Evolutionary conservation across 371 early-diverging fungal genomes (phyloP), one percentile per base, ranked within the genome.

Genomic region (Racocetra persica): DNA sequence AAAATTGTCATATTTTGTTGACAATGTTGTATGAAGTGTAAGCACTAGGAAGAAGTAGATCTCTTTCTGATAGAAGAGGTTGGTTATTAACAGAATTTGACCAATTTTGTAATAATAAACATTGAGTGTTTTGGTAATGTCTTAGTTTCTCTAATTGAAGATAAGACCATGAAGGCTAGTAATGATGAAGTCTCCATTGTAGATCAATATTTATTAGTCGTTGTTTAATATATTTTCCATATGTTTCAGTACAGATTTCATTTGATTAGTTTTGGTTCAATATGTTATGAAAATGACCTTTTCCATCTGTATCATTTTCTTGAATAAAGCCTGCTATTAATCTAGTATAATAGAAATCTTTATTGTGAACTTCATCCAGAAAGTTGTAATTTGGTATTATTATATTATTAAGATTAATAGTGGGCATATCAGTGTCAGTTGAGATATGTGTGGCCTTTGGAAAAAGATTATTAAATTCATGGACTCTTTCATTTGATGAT

Each of bases 161-260:
- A 36, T 74, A 74, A 32, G 57, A 74, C 59, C 32, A 55, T 8
- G n/a, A 10, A 6, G 57, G 36, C 74, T 20, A 74, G 5, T 22
- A 14, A 1, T 14, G 4, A 74, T 74, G 45, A n/a, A 69, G 70
- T 22, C 38, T 32, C 10, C 18, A 57, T 18, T 2, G 18, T 20
- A n/a, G 10, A 36, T 73, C 32, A 24, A 24, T 20, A n/a, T 54
- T 54, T 8, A 36, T 8, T 18, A 55, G 6, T 32, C 18, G 0
- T 32, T 14, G 10, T 73, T 73, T 73, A 54, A 59, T 74, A 73
- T 72, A 73, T 54, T 73, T 73, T 2, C 7, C 28, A 60, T 38
- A 59, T 5, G 73, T 73, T 36, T 57, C 20, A 32, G 14, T 2
- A 1, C 8, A n/a, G n/a, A n/a, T n/a, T 49, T n/a, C 4, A 22